Conservation (phyloP, 371 early-diverging fungal species). For the Vairimorpha necatrix region DNA sequence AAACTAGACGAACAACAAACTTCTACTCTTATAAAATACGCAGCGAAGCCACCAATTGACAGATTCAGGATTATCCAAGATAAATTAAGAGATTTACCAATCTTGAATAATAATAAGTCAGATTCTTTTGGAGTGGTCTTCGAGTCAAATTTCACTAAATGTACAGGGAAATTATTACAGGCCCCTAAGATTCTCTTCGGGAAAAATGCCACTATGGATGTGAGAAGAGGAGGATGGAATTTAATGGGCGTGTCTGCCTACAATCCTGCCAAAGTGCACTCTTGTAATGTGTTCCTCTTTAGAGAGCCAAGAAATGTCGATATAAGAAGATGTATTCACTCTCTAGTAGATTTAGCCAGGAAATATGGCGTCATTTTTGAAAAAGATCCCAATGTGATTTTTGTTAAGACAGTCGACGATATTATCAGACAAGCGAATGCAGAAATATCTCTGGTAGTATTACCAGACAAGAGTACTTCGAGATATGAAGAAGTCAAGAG, state of each 20-base stretch:
- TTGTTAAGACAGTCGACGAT: slow-evolving; percentile 16
- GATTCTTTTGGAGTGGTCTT: slow-evolving; percentile 36
- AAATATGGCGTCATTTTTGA: slow-evolving; percentile 28
- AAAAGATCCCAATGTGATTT: background rate
- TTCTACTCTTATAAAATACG: slow-evolving; percentile 35
- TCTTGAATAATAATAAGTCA: slow-evolving; percentile 21
- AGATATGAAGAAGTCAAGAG: slow-evolving; percentile 84
- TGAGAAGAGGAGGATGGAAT: slow-evolving; percentile 49
- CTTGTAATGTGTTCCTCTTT: slow-evolving; percentile 39
- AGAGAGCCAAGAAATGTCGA: background rate
- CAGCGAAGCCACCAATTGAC: slow-evolving; percentile 38
- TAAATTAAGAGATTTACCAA: slow-evolving; percentile 20
- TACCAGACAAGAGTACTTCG: slow-evolving; percentile 22
- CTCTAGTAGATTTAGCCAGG: slow-evolving; percentile 1
- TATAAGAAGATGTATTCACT: background rate
- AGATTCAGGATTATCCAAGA: slow-evolving; percentile 44
- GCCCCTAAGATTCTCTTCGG: slow-evolving; percentile 44
- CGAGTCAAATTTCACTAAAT: slow-evolving; percentile 30
- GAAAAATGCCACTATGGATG: background rate
- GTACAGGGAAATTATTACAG: slow-evolving; percentile 31
- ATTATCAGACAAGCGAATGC: background rate
- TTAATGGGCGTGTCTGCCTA: slow-evolving; percentile 34
- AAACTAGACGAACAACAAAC: slow-evolving; percentile 55
- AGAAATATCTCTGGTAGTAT: slow-evolving; percentile 35
- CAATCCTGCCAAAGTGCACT: slow-evolving; percentile 14